phyloP scores from a whole-genome alignment of 768 basidiomycete species.

The Guyanaporus albipodus region DNA sequence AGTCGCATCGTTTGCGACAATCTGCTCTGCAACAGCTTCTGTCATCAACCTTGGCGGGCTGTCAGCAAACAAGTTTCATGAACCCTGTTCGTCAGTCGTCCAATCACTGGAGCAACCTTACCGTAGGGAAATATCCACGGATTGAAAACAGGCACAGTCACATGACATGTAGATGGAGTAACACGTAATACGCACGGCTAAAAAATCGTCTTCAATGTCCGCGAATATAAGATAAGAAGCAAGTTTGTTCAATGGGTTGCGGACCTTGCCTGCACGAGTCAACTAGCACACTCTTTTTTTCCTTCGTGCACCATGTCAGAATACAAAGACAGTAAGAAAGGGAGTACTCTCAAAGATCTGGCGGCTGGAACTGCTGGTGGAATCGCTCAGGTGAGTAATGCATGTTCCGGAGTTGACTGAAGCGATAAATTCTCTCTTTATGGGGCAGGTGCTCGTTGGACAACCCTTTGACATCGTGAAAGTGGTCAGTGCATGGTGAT shows the following conservation, averaged over 20 bases:
- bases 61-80: conserved; percentile 4
- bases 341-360: conserved; percentile 78
- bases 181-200: conserved; percentile 4
- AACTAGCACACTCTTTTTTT: neutral
- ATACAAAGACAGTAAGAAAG: conserved; percentile 24
- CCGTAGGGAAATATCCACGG: conserved; percentile 4
- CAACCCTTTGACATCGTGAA: conserved; percentile 98
- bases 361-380: conserved; percentile 90
- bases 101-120: conserved; percentile 10
- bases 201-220: conserved; percentile 18
- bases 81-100: conserved; percentile 2
- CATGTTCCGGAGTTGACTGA: neutral
- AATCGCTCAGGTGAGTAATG: conserved; percentile 67
- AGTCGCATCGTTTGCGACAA: conserved; percentile 1
- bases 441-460: conserved; percentile 71
- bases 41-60: conserved; percentile 14
- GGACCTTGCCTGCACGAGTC: neutral
- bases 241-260: conserved; percentile 3
- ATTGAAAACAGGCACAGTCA: no score
- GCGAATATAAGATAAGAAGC: conserved; percentile 17
- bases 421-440: conserved; percentile 9
- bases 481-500: conserved; percentile 58
- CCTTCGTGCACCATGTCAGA: neutral
- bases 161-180: no score
- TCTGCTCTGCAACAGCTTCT: conserved; percentile 5